Base-by-base conservation (phyloP, 129 eudicot genomes). In the Helianthus annuus region DNA sequence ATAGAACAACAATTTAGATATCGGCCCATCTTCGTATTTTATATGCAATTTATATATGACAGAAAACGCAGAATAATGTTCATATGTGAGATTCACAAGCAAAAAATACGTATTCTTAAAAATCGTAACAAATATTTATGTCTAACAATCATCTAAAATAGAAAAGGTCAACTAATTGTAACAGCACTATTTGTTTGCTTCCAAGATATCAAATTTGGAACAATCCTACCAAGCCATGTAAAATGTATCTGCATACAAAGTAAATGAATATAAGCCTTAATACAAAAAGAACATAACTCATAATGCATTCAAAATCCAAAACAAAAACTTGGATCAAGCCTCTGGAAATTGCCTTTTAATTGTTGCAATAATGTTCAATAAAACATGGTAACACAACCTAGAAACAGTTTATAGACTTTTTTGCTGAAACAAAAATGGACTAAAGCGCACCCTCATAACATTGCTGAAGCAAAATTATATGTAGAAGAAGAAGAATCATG, bases 191-290 rank as follows among this genome's bases (percentile, higher is more conserved):
- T 95, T 70, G 99, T 91, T 79, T 88, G 97, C 90, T 95, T 95
- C 80, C 97, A 78, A 24, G 97, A 95, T 77, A 95, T 88, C 88
- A 95, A 73, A 85, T 95, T 95, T 27, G 99, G 99, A 59, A 95
- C 99, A 69, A 95, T 88, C 83, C 99, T 95, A 59, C 99, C 99
- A 60, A 95, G 97, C 68, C 97, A 96, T 59, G 99, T 95, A 17
- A 97, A 95, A 73, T 88, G 97, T 62, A 95, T 78, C 97, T 95
- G 72, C 79, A 34, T 76, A 54, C 53, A 79, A 81, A 48, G 73
- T 68, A 72, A 51, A 76, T 16, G 27, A 57, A 63, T 36, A 5
- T 46, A 55, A 80, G 56, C 6, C 10, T 72, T 58, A 66, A 70
- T 24, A n/a, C 32, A 65, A 11, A 44, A 52, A 32, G 2, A 32